phyloP scores from a whole-genome alignment of 2,329 filamentous ascomycete genomes.

The Aspergillus fructus region DNA sequence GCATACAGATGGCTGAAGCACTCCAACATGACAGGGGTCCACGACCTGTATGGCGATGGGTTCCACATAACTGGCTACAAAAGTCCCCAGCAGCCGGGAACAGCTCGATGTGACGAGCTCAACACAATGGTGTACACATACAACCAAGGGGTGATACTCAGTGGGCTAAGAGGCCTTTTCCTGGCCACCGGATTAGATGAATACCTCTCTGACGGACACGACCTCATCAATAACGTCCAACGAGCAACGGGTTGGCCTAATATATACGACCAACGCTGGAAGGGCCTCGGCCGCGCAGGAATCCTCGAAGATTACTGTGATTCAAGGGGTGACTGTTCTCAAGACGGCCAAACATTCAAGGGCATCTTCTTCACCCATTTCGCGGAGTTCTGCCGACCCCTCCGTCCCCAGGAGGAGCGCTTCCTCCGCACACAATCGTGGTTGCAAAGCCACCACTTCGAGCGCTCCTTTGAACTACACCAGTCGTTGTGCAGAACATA shows the following conservation, averaged over 20 bases:
- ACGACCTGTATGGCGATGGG: constrained; percentile 79
- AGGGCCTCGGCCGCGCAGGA: constrained; percentile 73
- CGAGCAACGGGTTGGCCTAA: constrained; percentile 71
- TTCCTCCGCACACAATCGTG: constrained; percentile 40
- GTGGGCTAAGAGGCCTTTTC: constrained; percentile 77
- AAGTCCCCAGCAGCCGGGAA: constrained; percentile 58
- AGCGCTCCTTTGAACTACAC: constrained; percentile 53
- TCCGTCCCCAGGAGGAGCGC: constrained; percentile 52
- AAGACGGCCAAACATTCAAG: constrained; percentile 89
- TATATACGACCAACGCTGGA: constrained; percentile 55
- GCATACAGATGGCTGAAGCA: constrained; percentile 77
- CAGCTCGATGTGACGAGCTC: constrained; percentile 72
- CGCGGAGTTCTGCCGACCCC: constrained; percentile 69
- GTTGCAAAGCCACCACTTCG: constrained; percentile 42
- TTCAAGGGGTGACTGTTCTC: constrained; percentile 68
- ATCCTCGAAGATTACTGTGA: constrained; percentile 86
- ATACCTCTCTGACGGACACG: constrained; percentile 77
- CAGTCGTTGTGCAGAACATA: constrained; percentile 64
- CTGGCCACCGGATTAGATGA: constrained; percentile 68
- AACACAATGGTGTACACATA: constrained; percentile 94
- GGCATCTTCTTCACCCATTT: constrained; percentile 93
- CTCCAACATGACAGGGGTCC: constrained; percentile 76
- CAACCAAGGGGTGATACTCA: constrained; percentile 89
- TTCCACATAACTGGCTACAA: constrained; percentile 75
- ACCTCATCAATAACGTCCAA: constrained; percentile 72